Conservation (phyloP, 2,329 filamentous ascomycete species). For the Phoma sp. region DNA sequence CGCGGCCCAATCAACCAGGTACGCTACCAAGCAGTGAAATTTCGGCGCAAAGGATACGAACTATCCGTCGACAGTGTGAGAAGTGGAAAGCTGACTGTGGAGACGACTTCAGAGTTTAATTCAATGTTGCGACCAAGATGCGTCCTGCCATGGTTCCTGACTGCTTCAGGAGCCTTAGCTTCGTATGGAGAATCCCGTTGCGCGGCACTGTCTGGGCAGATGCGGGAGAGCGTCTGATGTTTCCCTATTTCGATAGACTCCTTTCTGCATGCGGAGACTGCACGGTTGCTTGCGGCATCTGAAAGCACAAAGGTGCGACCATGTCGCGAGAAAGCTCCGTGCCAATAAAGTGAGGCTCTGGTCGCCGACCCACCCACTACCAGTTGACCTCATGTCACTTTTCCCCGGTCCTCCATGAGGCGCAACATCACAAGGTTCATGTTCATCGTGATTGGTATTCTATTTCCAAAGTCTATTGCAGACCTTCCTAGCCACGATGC, state of each 20-base stretch:
- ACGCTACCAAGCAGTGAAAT: not conserved
- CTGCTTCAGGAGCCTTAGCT: not conserved
- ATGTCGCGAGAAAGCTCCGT: constrained; percentile 18
- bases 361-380: constrained; percentile 32
- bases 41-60: constrained; percentile 2
- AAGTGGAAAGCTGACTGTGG: constrained; percentile 9
- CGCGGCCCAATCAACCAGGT: constrained; percentile 5
- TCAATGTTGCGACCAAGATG: constrained; percentile 12
- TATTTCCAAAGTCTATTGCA: constrained; percentile 2
- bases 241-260: constrained; percentile 20
- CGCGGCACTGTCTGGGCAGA: constrained; percentile 3
- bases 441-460: not conserved
- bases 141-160: constrained; percentile 7
- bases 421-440: constrained; percentile 5
- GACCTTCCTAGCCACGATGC: not conserved
- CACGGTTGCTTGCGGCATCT: constrained; percentile 6
- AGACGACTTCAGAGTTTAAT: constrained; percentile 16
- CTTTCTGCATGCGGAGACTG: constrained; percentile 18
- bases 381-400: constrained; percentile 20
- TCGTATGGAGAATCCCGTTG: constrained; percentile 3
- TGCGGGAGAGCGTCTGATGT: not conserved
- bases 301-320: constrained; percentile 1
- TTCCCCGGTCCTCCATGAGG: constrained; percentile 4
- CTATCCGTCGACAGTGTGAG: constrained; percentile 9
- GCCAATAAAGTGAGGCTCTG: constrained; percentile 37